phyloP scores from a whole-genome alignment of 352 stramenopile genomes.

The Phytopythium cucurbitacearum region DNA sequence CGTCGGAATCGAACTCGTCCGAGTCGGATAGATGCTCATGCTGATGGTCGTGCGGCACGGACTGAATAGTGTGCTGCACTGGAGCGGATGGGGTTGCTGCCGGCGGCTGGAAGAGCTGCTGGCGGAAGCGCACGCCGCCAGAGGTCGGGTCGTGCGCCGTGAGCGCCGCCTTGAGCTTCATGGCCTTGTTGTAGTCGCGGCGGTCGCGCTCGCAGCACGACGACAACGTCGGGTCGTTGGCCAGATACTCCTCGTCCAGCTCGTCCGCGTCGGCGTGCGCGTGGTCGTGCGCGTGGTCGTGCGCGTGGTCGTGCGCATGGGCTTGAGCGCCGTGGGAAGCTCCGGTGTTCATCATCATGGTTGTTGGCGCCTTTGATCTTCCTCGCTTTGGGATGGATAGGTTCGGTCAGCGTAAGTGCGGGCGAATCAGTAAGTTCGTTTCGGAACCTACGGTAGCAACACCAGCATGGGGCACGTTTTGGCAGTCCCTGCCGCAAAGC shows the following conservation, averaged over 20 bases:
- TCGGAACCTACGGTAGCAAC: too few relatives aligned
- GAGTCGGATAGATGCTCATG: conserved; percentile 6
- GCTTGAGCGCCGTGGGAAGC: not conserved
- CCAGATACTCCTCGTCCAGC: conserved; percentile 24
- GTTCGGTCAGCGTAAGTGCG: too few relatives aligned
- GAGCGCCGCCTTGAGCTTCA: conserved; percentile 57
- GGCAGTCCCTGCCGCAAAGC: too few relatives aligned
- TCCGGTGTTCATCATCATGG: too few relatives aligned
- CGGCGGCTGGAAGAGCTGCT: conserved; percentile 52
- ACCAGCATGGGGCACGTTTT: too few relatives aligned
- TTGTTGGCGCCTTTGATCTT: too few relatives aligned
- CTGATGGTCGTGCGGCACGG: conserved; percentile 13
- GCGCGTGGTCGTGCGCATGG: conserved; percentile 11
- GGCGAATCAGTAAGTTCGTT: too few relatives aligned
- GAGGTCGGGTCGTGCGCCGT: conserved; percentile 54
- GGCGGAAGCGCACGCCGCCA: conserved; percentile 43
- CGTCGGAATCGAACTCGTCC: conserved; percentile 37
- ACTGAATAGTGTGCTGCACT: not conserved
- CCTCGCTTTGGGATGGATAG: too few relatives aligned
- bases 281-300: conserved; percentile 16
- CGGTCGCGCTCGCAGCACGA: conserved; percentile 65
- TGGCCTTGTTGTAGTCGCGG: conserved; percentile 52
- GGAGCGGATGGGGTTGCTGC: not conserved
- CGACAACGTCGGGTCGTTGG: conserved; percentile 53
- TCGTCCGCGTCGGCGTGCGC: conserved; percentile 17